phyloP scores from a whole-genome alignment of 805 yeast genomes.

The Schwanniomyces polymorphus region DNA sequence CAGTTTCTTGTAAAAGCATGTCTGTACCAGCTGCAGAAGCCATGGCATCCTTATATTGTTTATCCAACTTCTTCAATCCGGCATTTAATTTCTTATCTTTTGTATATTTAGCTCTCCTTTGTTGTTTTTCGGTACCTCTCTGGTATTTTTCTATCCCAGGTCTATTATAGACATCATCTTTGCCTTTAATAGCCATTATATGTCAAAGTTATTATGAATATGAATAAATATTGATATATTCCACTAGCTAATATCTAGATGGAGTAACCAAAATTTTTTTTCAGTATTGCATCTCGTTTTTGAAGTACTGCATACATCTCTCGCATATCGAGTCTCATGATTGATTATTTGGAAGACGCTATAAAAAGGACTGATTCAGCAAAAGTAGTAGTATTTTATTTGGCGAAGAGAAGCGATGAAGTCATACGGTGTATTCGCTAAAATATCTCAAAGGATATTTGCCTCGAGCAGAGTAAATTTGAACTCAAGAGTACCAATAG shows the following conservation, averaged over 20 bases:
- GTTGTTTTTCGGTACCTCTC: slow-evolving; percentile 17
- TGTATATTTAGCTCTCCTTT: slow-evolving; percentile 29
- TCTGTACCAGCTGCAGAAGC: slow-evolving; percentile 85
- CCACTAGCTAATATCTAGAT: neutral
- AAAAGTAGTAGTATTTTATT: neutral
- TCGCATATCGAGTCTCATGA: neutral
- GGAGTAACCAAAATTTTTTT: slow-evolving; percentile 35
- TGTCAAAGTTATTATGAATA: neutral
- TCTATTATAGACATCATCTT: slow-evolving; percentile 19
- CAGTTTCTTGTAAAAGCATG: slow-evolving; percentile 76
- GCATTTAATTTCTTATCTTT: slow-evolving; percentile 65
- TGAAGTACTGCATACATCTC: neutral
- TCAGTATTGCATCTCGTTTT: neutral
- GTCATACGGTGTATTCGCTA: neutral
- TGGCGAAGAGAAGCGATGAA: neutral
- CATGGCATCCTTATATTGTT: slow-evolving; percentile 75
- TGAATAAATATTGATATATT: neutral
- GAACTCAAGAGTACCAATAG: slow-evolving; percentile 4
- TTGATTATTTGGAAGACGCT: neutral
- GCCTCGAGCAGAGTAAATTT: neutral
- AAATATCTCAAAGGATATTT: neutral
- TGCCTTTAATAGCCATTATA: slow-evolving; percentile 17
- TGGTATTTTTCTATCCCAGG: slow-evolving; percentile 26
- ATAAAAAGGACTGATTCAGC: neutral
- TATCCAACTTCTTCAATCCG: slow-evolving; percentile 65